Evolutionary conservation across 2,329 filamentous ascomycete genomes (phyloP).

Genomic region (Truncatella angustata): DNA sequence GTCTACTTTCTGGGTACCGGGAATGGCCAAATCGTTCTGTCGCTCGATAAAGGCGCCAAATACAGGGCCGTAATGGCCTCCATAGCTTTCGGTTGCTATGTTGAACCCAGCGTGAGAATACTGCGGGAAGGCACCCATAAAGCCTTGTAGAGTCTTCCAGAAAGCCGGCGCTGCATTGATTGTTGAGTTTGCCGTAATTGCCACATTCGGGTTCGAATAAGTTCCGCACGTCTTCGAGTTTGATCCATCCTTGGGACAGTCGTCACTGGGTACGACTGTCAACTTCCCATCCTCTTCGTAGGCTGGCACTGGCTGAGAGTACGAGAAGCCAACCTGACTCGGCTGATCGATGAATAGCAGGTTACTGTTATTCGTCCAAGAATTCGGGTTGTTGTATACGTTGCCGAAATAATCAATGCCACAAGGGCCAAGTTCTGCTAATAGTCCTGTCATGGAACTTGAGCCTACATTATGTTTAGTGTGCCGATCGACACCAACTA

Average conservation of each 20-base stretch:
- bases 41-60: conserved; percentile 49
- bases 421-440: conserved; percentile 42
- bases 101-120: conserved; percentile 49
- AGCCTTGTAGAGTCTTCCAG: conserved; percentile 61
- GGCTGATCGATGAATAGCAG: conserved; percentile 63
- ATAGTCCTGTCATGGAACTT: conserved; percentile 54
- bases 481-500: too few species aligned
- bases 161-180: conserved; percentile 53
- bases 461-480: conserved; percentile 51
- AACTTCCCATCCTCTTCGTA: conserved; percentile 28
- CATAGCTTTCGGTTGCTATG: conserved; percentile 56
- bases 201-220: conserved; percentile 49
- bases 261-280: conserved; percentile 41
- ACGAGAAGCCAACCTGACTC: conserved; percentile 56
- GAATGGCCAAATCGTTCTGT: conserved; percentile 40
- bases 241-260: too few species aligned
- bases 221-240: too few species aligned
- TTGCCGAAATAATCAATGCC: conserved; percentile 40
- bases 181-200: conserved; percentile 51
- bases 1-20: conserved; percentile 44
- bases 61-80: conserved; percentile 57
- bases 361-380: conserved; percentile 59
- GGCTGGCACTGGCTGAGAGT: conserved; percentile 33
- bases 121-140: conserved; percentile 59
- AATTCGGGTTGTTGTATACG: conserved; percentile 53